phyloP scores from a whole-genome alignment of 2,329 filamentous ascomycete genomes.

The Epichloe typhina region DNA sequence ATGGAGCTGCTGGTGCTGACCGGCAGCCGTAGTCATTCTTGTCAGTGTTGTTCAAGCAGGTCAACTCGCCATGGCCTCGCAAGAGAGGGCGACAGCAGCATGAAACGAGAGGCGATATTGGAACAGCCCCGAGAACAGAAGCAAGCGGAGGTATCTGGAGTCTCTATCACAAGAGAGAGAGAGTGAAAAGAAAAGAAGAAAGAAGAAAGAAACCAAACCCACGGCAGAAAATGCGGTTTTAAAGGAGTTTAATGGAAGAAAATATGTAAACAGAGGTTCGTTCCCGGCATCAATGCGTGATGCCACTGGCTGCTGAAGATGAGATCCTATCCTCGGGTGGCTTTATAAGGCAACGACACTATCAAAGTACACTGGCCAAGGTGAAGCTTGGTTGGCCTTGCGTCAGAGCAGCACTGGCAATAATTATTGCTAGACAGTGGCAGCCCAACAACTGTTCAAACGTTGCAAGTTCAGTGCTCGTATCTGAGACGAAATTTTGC shows the following conservation, averaged over 20 bases:
- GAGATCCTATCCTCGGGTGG: neutral
- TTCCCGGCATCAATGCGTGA: too few relatives aligned
- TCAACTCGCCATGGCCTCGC: slow-evolving; percentile 22
- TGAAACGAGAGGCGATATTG: slow-evolving; percentile 4
- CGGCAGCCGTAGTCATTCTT: slow-evolving; percentile 28
- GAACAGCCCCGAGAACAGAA: neutral
- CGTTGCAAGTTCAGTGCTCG: neutral
- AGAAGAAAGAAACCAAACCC: neutral
- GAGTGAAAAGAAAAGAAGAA: neutral
- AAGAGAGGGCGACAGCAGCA: slow-evolving; percentile 3
- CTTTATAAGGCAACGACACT: neutral
- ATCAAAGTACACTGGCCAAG: neutral
- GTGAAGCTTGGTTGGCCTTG: neutral
- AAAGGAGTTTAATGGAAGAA: neutral
- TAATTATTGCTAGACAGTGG: neutral
- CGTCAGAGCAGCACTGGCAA: neutral
- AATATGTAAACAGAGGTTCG: neutral
- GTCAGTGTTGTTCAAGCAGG: slow-evolving; percentile 15
- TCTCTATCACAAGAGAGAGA: neutral
- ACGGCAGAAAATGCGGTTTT: neutral
- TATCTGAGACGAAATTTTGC: neutral
- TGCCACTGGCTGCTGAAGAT: neutral
- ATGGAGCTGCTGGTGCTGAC: slow-evolving; percentile 19
- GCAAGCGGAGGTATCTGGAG: neutral
- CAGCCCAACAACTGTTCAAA: neutral